These are phyloP conservation scores for Leccinum variicolor DNA, from an alignment of 768 basidiomycete genomes.

Conservation along the genomic window DNA sequence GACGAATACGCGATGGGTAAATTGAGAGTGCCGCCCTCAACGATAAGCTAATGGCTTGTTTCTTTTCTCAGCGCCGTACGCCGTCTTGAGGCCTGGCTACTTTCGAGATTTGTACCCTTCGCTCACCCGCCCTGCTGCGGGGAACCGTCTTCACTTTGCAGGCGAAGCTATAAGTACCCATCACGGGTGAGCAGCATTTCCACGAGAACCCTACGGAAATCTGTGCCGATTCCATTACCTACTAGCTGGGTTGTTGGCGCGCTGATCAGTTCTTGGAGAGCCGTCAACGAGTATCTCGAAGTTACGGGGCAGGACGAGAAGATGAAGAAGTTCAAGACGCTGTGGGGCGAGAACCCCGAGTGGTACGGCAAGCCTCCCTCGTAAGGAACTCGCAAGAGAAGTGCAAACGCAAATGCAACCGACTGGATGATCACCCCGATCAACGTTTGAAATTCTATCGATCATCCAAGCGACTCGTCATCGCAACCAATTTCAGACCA, in stretches of 20 bases:
- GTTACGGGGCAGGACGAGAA: not conserved
- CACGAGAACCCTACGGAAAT: not conserved
- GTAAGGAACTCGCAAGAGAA: not conserved
- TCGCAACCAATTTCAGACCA: too few relatives aligned
- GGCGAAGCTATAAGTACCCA: not conserved
- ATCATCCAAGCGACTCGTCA: too few relatives aligned
- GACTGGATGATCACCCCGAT: too few relatives aligned
- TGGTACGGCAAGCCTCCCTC: not conserved
- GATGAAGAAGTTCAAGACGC: not conserved
- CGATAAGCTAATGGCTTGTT: not conserved
- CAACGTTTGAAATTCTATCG: too few relatives aligned
- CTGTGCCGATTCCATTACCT: not conserved
- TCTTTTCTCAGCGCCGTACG: not conserved
- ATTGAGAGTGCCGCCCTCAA: not conserved
- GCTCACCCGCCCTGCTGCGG: not conserved
- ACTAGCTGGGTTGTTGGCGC: not conserved
- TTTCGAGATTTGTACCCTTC: not conserved
- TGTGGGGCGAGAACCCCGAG: not conserved
- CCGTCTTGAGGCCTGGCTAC: not conserved
- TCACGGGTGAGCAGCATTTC: not conserved
- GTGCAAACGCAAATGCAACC: too few relatives aligned
- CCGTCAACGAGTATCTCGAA: not conserved
- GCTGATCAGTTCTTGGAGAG: not conserved
- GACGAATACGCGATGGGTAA: not conserved
- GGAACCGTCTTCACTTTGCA: slow-evolving; percentile 2